Evolutionary conservation across 352 stramenopile genomes (phyloP).

Genomic region (Globisporangium splendens): DNA sequence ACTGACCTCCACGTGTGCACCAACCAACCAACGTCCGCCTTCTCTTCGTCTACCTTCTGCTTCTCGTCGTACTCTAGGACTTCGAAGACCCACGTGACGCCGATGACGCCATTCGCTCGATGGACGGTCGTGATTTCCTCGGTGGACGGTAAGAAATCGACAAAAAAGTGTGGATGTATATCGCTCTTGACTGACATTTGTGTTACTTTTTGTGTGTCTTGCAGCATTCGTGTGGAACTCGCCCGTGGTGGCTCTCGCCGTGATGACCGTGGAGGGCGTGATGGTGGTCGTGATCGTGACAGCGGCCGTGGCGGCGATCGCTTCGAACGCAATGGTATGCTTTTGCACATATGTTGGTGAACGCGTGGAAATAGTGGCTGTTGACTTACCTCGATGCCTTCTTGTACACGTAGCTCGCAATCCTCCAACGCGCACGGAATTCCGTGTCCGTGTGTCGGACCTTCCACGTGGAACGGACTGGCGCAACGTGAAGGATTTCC

Average conservation of each 20-base stretch:
- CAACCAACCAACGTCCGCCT: conserved; percentile 39
- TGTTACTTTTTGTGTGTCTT: not conserved
- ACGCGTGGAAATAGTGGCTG: not conserved
- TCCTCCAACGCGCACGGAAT: conserved; percentile 72
- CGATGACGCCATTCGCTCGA: conserved; percentile 82
- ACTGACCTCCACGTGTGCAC: conserved; percentile 18
- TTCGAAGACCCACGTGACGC: conserved; percentile 87
- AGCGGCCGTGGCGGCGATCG: conserved; percentile 24
- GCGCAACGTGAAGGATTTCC: conserved; percentile 86
- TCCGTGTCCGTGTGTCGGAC: conserved; percentile 72
- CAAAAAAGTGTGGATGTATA: not conserved
- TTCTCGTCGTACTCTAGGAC: conserved; percentile 69
- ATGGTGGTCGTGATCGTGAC: conserved; percentile 28
- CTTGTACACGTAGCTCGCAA: conserved; percentile 39
- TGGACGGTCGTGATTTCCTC: conserved; percentile 85
- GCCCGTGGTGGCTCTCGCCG: conserved; percentile 69
- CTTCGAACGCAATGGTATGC: conserved; percentile 55
- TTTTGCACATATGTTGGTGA: not conserved
- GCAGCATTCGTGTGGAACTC: conserved; percentile 77
- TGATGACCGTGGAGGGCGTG: conserved; percentile 38
- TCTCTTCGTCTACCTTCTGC: conserved; percentile 34
- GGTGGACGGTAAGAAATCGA: conserved; percentile 55
- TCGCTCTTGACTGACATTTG: conserved; percentile 1
- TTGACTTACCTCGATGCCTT: not conserved
- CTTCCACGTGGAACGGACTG: conserved; percentile 76